Evolutionary conservation across 2,329 filamentous ascomycete genomes (phyloP).

Genomic region (Verruconis gallopava): DNA sequence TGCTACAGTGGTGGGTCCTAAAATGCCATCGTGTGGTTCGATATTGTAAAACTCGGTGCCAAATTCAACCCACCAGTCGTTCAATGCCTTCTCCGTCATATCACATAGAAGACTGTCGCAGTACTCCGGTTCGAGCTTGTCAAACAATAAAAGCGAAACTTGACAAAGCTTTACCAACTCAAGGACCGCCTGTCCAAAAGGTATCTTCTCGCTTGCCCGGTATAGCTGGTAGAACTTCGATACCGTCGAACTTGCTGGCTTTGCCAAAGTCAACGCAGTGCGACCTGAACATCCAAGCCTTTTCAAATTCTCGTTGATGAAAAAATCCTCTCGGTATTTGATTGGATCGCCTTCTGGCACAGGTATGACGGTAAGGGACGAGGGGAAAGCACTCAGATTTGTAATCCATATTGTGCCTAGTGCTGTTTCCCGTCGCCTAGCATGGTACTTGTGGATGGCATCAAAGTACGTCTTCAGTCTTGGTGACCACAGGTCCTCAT

Average conservation of each 20-base stretch:
- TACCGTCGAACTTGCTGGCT: conserved; percentile 67
- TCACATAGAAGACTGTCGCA: conserved; percentile 89
- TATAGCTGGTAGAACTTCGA: conserved; percentile 90
- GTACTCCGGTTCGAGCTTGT: conserved; percentile 74
- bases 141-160: conserved; percentile 75
- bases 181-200: conserved; percentile 63
- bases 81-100: conserved; percentile 76
- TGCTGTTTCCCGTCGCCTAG: conserved; percentile 66
- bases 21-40: conserved; percentile 81
- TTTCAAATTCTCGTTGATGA: conserved; percentile 91
- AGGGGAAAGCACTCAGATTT: conserved; percentile 84
- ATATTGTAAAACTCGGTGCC: conserved; percentile 85
- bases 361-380: conserved; percentile 78
- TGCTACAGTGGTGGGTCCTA: conserved; percentile 84
- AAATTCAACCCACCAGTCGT: conserved; percentile 93
- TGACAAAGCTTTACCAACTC: conserved; percentile 90
- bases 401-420: conserved; percentile 86
- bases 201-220: conserved; percentile 69
- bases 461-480: conserved; percentile 74
- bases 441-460: conserved; percentile 73
- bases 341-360: conserved; percentile 77
- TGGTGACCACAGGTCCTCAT: conserved; percentile 68
- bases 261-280: conserved; percentile 66
- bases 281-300: conserved; percentile 83
- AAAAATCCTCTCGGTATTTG: conserved; percentile 69